Evolutionary conservation across 768 basidiomycete genomes (phyloP).

Genomic region (Mycena floridula): DNA sequence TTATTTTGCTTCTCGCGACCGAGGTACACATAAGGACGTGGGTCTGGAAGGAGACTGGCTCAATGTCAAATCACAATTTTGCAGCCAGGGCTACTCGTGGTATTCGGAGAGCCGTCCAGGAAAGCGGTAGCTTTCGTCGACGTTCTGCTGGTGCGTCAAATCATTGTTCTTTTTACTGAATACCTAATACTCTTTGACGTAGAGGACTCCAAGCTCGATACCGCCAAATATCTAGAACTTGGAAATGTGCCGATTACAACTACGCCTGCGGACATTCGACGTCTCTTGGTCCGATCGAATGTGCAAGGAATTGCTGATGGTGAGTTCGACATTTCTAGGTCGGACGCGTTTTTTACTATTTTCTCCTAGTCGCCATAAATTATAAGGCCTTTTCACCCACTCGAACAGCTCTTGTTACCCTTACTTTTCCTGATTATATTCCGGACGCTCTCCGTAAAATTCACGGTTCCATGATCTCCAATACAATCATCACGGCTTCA

Average conservation of each 20-base stretch:
- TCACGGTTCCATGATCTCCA: conserved; percentile 37
- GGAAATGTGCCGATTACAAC: conserved; percentile 44
- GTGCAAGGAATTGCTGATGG: conserved; percentile 43
- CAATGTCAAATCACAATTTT: too few species aligned
- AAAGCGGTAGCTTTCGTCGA: neutral
- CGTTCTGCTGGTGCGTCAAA: neutral
- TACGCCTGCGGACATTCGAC: conserved; percentile 49
- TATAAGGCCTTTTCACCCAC: conserved; percentile 54
- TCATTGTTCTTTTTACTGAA: neutral
- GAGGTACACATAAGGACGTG: too few species aligned
- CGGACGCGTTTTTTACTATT: neutral
- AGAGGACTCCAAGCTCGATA: neutral
- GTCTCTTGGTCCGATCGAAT: conserved; percentile 32
- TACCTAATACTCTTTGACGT: neutral
- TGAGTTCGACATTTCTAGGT: conserved; percentile 12
- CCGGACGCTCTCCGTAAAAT: conserved; percentile 35
- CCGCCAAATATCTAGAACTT: conserved; percentile 39
- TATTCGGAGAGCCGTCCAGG: neutral
- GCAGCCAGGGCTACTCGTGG: conserved; percentile 3
- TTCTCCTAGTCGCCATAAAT: neutral
- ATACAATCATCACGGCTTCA: conserved; percentile 32
- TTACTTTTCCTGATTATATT: conserved; percentile 41
- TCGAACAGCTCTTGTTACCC: conserved; percentile 50
- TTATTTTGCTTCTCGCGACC: too few species aligned
- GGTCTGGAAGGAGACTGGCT: too few species aligned